Evolutionary conservation across 345 rosid species (phyloP), one percentile per base, ranked within the genome.

Genomic region (Syzygium aqueum): DNA sequence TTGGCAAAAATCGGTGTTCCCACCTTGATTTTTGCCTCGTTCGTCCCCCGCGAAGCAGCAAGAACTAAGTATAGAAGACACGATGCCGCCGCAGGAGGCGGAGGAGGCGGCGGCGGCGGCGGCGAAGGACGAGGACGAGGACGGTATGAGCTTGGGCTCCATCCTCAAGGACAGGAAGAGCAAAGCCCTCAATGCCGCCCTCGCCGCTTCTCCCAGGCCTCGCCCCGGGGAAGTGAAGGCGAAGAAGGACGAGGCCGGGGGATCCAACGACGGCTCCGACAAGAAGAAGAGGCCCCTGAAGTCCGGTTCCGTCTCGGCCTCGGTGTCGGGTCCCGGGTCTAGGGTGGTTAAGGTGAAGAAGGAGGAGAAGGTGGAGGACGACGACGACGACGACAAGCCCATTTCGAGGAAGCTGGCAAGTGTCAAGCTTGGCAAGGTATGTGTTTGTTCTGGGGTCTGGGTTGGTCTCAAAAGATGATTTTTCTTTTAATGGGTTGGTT

Each of bases 11-110:
- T 17, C 16, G 77, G 7, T 51, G 15, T 11, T 5, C 46, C 49
- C 46, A 19, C 19, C 46, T 67, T 11, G 80, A 33, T 67, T 61
- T 61, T 67, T 21, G 80, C 80, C 10, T 33, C 49, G 13, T 33
- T 37, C 80, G 80, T 73, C 7, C 25, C 9, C 49, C 23, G 80
- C 80, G 80, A 40, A 33, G 17, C 77, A 19, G 78, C 46, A 21
- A 67, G 40, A 67, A 14, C 78, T 37, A 9, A 30, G 78, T 8
- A 8, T 21, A 53, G 23, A 33, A 6, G 2, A 21, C 22, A 3
- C 17, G 86, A 97, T 96, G 99, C 91, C 96, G 46, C 92, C 94
- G 3, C 95, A 93, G 87, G 96, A 94, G 83, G 86, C 92, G 13
- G 93, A 91, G 86, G 51, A 92, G 83, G 91, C 90, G 88, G 92